phyloP scores from a whole-genome alignment of 306 rosid genomes.

The Glycine tomentella region DNA sequence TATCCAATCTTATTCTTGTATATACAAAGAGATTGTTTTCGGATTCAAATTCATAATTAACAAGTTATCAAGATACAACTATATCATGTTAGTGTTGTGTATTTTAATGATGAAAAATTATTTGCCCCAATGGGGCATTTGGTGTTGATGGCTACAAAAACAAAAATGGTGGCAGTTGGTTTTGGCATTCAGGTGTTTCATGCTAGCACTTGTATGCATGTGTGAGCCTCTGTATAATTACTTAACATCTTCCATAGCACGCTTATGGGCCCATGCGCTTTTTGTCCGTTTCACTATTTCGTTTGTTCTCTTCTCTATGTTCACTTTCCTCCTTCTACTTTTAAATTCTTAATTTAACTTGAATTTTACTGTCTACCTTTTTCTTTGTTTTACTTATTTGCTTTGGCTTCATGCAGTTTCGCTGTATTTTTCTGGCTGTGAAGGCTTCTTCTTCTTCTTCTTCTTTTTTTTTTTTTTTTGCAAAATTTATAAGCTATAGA shows the following conservation, averaged over 20 bases:
- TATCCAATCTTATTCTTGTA: too few relatives aligned
- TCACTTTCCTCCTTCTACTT: slow-evolving; percentile 17
- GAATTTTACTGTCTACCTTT: neutral
- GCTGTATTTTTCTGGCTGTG: slow-evolving; percentile 13
- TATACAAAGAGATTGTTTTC: too few relatives aligned
- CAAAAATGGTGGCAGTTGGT: neutral
- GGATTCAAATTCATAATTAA: too few relatives aligned
- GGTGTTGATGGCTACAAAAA: slow-evolving; percentile 13
- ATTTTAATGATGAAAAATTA: slow-evolving; percentile 62
- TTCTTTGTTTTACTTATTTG: slow-evolving; percentile 9
- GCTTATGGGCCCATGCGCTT: slow-evolving; percentile 56
- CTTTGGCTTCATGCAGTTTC: neutral
- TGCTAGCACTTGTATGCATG: slow-evolving; percentile 54
- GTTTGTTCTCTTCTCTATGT: slow-evolving; percentile 19
- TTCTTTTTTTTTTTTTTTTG: too few relatives aligned
- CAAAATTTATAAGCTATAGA: slow-evolving; percentile 7
- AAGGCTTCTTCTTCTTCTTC: too few relatives aligned
- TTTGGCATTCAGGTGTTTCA: slow-evolving; percentile 65
- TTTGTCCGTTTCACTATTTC: slow-evolving; percentile 56
- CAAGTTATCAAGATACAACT: too few relatives aligned
- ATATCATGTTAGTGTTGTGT: slow-evolving; percentile 45
- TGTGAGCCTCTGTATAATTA: slow-evolving; percentile 30
- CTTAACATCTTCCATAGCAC: slow-evolving; percentile 50
- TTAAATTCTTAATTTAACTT: neutral
- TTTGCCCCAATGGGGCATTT: slow-evolving; percentile 55